These are phyloP conservation scores for Neocallimastix lanati DNA, from an alignment of 192 early-diverging fungal genomes.

Conservation along the genomic window DNA sequence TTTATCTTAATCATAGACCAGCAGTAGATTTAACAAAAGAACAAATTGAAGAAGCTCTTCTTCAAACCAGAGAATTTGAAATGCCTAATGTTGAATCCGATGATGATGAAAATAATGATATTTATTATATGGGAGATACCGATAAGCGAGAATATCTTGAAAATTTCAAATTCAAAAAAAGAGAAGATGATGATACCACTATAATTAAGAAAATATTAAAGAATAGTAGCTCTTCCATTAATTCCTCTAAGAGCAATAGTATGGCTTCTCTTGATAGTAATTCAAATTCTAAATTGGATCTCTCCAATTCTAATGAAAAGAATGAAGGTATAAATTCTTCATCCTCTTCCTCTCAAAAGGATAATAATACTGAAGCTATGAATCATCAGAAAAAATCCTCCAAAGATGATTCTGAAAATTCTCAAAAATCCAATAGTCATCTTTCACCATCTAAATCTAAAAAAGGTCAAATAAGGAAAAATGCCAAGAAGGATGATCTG, in stretches of 20 bases:
- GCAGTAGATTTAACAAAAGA: conserved; percentile 12
- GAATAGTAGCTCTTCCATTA: background rate
- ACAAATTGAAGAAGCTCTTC: conserved; percentile 19
- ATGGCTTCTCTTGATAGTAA: no score
- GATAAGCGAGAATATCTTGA: conserved; percentile 3
- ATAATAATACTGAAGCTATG: background rate
- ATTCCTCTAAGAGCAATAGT: background rate
- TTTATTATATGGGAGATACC: conserved; percentile 6
- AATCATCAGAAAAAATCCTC: no score
- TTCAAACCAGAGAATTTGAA: conserved; percentile 9
- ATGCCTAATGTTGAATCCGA: background rate
- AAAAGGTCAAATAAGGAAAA: background rate
- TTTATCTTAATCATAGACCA: conserved; percentile 36
- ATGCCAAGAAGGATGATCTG: background rate
- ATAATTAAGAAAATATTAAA: background rate
- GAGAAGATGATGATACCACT: background rate
- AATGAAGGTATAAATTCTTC: no score
- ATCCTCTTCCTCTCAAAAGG: background rate
- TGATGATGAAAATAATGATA: background rate
- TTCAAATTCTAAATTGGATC: background rate
- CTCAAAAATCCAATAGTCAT: no score
- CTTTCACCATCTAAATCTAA: no score
- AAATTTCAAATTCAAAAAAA: background rate
- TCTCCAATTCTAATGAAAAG: background rate
- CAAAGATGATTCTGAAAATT: no score